Percentiles rank a stretch among this genome's conserved stretches.
Evolutionary conservation across 192 early-diverging fungal genomes (phyloP).

Genomic region (Entomortierella parvispora): DNA sequence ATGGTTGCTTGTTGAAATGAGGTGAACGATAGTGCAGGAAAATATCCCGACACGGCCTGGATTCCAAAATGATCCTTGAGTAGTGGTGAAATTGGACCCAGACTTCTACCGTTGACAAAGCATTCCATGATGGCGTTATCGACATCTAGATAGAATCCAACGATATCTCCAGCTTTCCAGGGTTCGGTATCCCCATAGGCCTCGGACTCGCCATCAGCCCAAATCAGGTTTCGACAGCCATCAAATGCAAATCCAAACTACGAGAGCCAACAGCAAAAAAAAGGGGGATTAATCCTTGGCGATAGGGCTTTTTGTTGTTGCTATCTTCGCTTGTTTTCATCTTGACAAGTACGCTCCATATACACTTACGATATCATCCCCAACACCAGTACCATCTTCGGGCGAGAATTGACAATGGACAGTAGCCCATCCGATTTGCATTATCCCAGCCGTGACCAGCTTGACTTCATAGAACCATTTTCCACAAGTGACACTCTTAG

Average conservation of each 20-base stretch:
- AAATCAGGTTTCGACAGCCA: conserved; percentile 75
- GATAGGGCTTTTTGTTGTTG: neutral
- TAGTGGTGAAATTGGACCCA: conserved; percentile 66
- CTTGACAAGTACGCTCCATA: neutral
- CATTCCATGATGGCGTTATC: conserved; percentile 71
- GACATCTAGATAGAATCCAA: conserved; percentile 69
- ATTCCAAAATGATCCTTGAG: conserved; percentile 38
- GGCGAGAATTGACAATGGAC: conserved; percentile 72
- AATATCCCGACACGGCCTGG: conserved; percentile 58
- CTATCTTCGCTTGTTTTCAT: neutral
- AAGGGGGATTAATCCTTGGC: neutral
- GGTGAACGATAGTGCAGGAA: conserved; percentile 80
- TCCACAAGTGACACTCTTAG: conserved; percentile 64
- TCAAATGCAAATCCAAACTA: conserved; percentile 82
- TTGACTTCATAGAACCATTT: conserved; percentile 80
- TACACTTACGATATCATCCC: conserved; percentile 65
- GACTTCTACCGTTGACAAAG: conserved; percentile 70
- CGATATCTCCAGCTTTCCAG: conserved; percentile 64
- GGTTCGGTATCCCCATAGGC: conserved; percentile 59
- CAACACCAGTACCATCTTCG: conserved; percentile 82
- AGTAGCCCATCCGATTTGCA: conserved; percentile 86
- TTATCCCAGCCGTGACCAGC: conserved; percentile 74
- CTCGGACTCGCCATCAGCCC: conserved; percentile 64
- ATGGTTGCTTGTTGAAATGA: conserved; percentile 74
- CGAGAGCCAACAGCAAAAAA: neutral